A percentile compares a stretch with the other conserved stretches of the same genome.
Evolutionary conservation across 2,329 filamentous ascomycete species (phyloP).

Genomic region (Claviceps pusilla): DNA sequence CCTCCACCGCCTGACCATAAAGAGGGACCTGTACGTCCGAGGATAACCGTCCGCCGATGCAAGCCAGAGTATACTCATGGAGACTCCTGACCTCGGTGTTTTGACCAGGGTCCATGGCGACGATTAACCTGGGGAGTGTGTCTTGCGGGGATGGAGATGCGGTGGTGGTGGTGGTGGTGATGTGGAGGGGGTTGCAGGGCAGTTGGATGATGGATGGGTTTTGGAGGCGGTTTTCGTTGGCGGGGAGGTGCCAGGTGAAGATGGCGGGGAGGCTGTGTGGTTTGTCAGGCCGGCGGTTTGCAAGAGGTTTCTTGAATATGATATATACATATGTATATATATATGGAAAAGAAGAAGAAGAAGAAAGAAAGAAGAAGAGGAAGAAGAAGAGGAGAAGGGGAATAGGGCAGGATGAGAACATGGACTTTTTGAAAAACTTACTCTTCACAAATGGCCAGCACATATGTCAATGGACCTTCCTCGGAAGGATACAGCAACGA

Average conservation of each 20-base stretch:
- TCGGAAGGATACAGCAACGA: slow-evolving; percentile 19
- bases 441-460: slow-evolving; percentile 45
- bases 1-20: slow-evolving; percentile 5
- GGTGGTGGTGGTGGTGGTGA: slow-evolving; percentile 17
- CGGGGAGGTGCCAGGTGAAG: slow-evolving; percentile 44
- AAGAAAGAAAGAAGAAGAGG: neutral
- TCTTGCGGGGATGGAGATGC: slow-evolving; percentile 4
- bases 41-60: slow-evolving; percentile 18
- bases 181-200: slow-evolving; percentile 50
- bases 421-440: slow-evolving; percentile 18
- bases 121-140: slow-evolving; percentile 19
- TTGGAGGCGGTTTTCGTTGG: slow-evolving; percentile 30
- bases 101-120: slow-evolving; percentile 24
- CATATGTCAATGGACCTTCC: slow-evolving; percentile 15
- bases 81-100: slow-evolving; percentile 15
- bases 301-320: slow-evolving; percentile 4
- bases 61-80: slow-evolving; percentile 16
- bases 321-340: too few species aligned
- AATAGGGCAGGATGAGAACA: neutral
- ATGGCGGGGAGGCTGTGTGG: slow-evolving; percentile 41
- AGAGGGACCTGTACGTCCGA: slow-evolving; percentile 14
- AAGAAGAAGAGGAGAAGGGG: neutral
- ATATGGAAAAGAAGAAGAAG: neutral
- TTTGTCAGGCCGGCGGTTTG: slow-evolving; percentile 2
- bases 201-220: slow-evolving; percentile 35